Percentiles rank a stretch among this genome's conserved stretches.
Conservation (phyloP, 768 basidiomycete genomes). For the Serpula lacrymans region DNA sequence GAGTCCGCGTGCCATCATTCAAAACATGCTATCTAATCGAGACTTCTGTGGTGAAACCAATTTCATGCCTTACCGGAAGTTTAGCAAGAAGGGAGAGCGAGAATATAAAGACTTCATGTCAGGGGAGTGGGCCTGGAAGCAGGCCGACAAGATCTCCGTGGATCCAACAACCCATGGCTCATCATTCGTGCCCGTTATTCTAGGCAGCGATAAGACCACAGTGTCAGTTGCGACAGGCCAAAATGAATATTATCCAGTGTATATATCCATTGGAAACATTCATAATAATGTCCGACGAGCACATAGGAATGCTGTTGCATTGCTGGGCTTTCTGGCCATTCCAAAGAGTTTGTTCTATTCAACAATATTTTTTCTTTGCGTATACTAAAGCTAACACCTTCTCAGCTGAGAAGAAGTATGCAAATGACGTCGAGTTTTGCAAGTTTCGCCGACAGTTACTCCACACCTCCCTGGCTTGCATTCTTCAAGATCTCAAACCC, state of each 20-base stretch:
- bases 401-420: slow-evolving; percentile 3
- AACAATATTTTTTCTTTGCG: background rate
- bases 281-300: slow-evolving; percentile 8
- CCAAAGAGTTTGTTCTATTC: slow-evolving; percentile 22
- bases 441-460: slow-evolving; percentile 23
- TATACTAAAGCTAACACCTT: slow-evolving; percentile 2
- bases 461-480: slow-evolving; percentile 24
- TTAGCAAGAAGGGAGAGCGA: slow-evolving; percentile 12
- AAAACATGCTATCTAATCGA: slow-evolving; percentile 18
- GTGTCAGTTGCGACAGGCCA: slow-evolving; percentile 39
- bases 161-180: slow-evolving; percentile 24
- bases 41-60: slow-evolving; percentile 21
- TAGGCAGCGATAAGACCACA: slow-evolving; percentile 40
- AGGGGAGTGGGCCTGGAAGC: slow-evolving; percentile 30
- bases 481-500: slow-evolving; percentile 18
- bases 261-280: slow-evolving; percentile 27
- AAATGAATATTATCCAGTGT: slow-evolving; percentile 36
- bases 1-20: slow-evolving; percentile 10
- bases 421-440: slow-evolving; percentile 10
- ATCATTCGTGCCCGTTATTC: slow-evolving; percentile 28
- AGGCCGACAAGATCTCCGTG: slow-evolving; percentile 25
- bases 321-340: slow-evolving; percentile 24
- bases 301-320: slow-evolving; percentile 21
- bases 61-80: slow-evolving; percentile 21
- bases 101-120: slow-evolving; percentile 33